A percentile compares a stretch with the other conserved stretches of the same genome.
Evolutionary conservation across 768 basidiomycete species (phyloP).

Genomic region (Hygrocybe punicea): DNA sequence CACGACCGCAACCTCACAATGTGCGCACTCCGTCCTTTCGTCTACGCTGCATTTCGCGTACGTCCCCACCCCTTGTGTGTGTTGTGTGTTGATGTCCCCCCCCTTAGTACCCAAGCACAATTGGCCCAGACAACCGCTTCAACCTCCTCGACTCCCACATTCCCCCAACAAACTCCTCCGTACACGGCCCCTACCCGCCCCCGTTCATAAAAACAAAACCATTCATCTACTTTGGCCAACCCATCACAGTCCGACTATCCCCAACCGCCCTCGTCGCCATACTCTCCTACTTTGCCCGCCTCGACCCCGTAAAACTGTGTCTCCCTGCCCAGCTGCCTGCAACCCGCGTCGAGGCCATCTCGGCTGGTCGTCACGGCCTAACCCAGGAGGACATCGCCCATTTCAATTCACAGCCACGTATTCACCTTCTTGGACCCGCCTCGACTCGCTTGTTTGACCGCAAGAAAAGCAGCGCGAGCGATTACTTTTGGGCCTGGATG

Average conservation of each 20-base stretch:
- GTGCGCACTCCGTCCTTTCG: slow-evolving; percentile 42
- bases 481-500: background rate
- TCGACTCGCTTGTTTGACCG: slow-evolving; percentile 16
- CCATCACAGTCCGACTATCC: slow-evolving; percentile 35
- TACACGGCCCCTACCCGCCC: slow-evolving; percentile 28
- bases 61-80: slow-evolving; percentile 22
- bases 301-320: slow-evolving; percentile 32
- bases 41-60: slow-evolving; percentile 50
- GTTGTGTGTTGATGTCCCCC: slow-evolving; percentile 14
- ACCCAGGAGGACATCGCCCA: slow-evolving; percentile 46
- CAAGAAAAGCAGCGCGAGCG: slow-evolving; percentile 4
- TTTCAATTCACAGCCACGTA: slow-evolving; percentile 44
- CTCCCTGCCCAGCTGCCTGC: slow-evolving; percentile 40
- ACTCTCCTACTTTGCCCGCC: slow-evolving; percentile 46
- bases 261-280: slow-evolving; percentile 46
- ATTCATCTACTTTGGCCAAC: slow-evolving; percentile 45
- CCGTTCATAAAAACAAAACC: slow-evolving; percentile 27
- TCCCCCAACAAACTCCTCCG: slow-evolving; percentile 11
- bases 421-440: slow-evolving; percentile 8
- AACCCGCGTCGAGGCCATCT: slow-evolving; percentile 35
- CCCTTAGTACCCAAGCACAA: slow-evolving; percentile 44
- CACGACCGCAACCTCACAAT: slow-evolving; percentile 33
- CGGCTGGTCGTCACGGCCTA: slow-evolving; percentile 35
- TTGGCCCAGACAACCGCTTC: slow-evolving; percentile 35
- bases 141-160: slow-evolving; percentile 12